Conservation (phyloP, 257 asterid species). For the Solanum tarijense region DNA sequence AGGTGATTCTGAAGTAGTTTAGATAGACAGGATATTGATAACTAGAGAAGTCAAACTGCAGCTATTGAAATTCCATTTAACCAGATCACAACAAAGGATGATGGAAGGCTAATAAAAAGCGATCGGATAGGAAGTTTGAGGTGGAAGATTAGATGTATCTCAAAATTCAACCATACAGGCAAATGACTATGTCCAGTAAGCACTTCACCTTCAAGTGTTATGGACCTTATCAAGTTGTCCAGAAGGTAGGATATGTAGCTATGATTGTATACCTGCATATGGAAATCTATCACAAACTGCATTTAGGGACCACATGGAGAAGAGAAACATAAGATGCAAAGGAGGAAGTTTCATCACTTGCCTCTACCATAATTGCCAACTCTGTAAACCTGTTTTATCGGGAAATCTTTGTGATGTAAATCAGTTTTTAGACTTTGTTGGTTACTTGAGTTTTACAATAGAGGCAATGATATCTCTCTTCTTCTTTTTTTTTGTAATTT, state of each 20-base stretch:
- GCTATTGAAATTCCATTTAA: not conserved
- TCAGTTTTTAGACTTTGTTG: not conserved
- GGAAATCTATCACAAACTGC: not conserved
- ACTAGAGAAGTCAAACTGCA: not conserved
- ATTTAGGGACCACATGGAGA: not conserved
- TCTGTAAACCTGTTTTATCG: not conserved
- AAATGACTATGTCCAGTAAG: not conserved
- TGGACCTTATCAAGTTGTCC: not conserved
- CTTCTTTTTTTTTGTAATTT: not conserved
- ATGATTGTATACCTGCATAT: not conserved
- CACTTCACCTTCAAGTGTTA: not conserved
- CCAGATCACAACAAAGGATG: not conserved
- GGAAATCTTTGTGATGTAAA: not conserved
- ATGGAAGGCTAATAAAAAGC: not conserved
- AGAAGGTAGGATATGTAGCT: not conserved
- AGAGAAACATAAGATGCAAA: not conserved
- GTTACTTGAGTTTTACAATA: not conserved
- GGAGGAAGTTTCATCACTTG: not conserved
- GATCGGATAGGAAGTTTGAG: not conserved
- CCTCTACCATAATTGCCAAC: not conserved
- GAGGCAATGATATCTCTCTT: not conserved
- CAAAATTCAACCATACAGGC: not conserved
- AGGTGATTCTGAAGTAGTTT: not conserved
- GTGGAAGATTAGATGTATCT: not conserved
- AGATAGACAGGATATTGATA: not conserved